A percentile compares a stretch with the other conserved stretches of the same genome.
Evolutionary conservation across 371 early-diverging fungal species (phyloP).

Genomic region (Mortierella sp.): DNA sequence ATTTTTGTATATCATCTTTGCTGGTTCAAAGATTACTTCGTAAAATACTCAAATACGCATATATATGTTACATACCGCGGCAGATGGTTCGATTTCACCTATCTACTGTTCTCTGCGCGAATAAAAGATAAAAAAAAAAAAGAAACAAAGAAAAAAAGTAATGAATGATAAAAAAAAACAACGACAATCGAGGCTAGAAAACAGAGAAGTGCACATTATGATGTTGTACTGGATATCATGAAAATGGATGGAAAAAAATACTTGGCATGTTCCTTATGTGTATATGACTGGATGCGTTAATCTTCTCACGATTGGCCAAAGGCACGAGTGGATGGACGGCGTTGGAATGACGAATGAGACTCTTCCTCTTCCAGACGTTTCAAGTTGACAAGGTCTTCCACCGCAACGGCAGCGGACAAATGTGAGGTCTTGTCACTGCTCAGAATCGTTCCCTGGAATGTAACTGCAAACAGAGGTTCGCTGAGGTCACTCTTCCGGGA

Average conservation of each 20-base stretch:
- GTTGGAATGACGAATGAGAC: slow-evolving; percentile 3
- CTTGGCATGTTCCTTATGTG: slow-evolving; percentile 2
- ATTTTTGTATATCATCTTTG: slow-evolving; percentile 2
- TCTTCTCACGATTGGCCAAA: slow-evolving; percentile 7
- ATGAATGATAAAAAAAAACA: neutral
- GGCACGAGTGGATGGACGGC: slow-evolving; percentile 17
- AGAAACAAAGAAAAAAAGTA: neutral
- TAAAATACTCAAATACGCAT: neutral
- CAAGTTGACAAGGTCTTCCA: slow-evolving; percentile 17
- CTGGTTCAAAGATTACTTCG: slow-evolving; percentile 1
- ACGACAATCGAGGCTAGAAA: neutral
- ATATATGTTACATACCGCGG: slow-evolving; percentile 10
- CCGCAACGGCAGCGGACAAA: slow-evolving; percentile 3
- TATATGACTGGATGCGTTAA: neutral
- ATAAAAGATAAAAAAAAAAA: neutral
- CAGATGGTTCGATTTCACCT: slow-evolving; percentile 13
- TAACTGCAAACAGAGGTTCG: neutral
- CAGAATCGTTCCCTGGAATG: neutral
- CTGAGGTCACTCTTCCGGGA: neutral
- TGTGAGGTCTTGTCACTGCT: neutral
- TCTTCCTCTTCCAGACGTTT: slow-evolving; percentile 16
- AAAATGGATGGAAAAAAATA: neutral
- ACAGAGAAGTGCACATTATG: slow-evolving; percentile 2
- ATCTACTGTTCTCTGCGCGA: slow-evolving; percentile 2
- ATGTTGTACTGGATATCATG: slow-evolving; percentile 15